Conservation (phyloP, 805 yeast genomes). For the Lachancea dasiensis region DNA sequence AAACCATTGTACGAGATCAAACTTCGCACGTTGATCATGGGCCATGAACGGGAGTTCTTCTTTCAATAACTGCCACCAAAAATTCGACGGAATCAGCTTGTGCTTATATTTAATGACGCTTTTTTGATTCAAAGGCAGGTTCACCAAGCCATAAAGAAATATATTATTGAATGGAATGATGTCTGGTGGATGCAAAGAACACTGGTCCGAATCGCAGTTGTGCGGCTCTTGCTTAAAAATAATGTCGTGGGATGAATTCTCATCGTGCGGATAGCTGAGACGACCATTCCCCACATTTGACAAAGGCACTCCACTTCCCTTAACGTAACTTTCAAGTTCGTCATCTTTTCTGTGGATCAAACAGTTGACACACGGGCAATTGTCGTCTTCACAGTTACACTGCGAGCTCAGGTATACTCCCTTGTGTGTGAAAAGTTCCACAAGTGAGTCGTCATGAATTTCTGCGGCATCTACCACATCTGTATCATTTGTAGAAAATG, state of each 20-base stretch:
- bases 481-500: too few relatives aligned
- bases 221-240: constrained; percentile 1
- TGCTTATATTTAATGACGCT: constrained; percentile 25
- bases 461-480: too few relatives aligned
- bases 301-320: constrained; percentile 28
- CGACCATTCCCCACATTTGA: constrained; percentile 26
- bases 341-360: constrained; percentile 32
- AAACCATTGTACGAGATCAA: constrained; percentile 27
- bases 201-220: constrained; percentile 7
- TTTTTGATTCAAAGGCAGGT: constrained; percentile 23
- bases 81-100: constrained; percentile 28
- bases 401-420: constrained; percentile 30
- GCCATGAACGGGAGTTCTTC: constrained; percentile 24
- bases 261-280: constrained; percentile 1
- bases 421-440: constrained; percentile 30
- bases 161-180: constrained; percentile 24
- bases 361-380: constrained; percentile 31
- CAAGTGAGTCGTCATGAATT: constrained; percentile 13
- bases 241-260: neutral
- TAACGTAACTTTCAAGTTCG: constrained; percentile 27
- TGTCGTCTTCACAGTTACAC: constrained; percentile 30
- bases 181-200: constrained; percentile 26
- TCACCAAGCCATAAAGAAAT: constrained; percentile 22
- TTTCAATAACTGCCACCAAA: constrained; percentile 32
- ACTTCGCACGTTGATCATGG: constrained; percentile 16